Evolutionary conservation across 192 early-diverging fungal species (phyloP).

Genomic region (Blastocladiella britannica): DNA sequence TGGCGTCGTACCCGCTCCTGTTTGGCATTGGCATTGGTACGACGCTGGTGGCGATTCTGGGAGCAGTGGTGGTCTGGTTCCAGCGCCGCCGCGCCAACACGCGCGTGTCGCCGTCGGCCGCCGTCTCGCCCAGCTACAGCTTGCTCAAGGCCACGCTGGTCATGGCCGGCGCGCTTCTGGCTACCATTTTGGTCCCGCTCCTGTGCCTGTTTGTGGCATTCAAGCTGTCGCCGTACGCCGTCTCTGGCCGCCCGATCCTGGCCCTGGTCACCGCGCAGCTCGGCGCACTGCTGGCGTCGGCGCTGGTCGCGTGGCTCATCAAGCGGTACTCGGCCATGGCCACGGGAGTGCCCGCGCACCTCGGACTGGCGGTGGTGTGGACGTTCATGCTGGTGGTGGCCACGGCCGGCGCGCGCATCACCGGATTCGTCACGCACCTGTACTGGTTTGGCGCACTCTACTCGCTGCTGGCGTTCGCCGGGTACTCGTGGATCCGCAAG

Average conservation of each 20-base stretch:
- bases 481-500: too few species aligned
- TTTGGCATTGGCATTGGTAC: too few species aligned
- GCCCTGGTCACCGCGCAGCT: not conserved
- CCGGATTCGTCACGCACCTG: not conserved
- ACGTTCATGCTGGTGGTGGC: not conserved
- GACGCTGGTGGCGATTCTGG: too few species aligned
- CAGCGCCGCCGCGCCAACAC: too few species aligned
- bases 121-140: too few species aligned
- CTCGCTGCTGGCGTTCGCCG: too few species aligned
- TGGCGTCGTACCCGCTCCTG: too few species aligned
- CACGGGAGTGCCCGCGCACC: too few species aligned
- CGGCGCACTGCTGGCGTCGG: not conserved
- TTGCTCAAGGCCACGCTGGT: not conserved
- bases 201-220: not conserved
- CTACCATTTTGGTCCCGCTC: not conserved
- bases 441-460: conserved; percentile 1
- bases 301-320: not conserved
- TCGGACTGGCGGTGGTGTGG: too few species aligned
- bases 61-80: too few species aligned
- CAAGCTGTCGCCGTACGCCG: not conserved
- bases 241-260: not conserved
- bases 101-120: too few species aligned
- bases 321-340: too few species aligned
- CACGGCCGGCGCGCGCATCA: not conserved
- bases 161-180: not conserved